Percentiles rank a stretch among this genome's conserved stretches.
Conservation (phyloP, 2,329 filamentous ascomycete species). For the Fusarium compactum region DNA sequence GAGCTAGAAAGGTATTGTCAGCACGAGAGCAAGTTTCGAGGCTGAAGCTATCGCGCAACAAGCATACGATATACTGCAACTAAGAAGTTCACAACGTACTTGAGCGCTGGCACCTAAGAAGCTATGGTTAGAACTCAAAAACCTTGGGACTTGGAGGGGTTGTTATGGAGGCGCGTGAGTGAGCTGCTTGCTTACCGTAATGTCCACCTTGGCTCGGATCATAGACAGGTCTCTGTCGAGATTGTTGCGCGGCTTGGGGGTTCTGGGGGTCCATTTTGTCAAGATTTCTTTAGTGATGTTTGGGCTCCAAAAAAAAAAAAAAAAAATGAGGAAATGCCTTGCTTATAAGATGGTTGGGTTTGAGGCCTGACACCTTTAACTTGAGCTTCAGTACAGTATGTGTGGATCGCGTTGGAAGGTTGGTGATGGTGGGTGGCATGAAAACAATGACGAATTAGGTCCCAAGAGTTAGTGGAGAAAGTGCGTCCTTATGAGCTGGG, state of each 20-base stretch:
- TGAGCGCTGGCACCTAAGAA: conserved; percentile 61
- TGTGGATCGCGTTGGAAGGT: conserved; percentile 7
- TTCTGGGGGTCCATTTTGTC: conserved; percentile 56
- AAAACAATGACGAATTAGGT: conserved; percentile 13
- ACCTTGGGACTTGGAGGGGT: not conserved
- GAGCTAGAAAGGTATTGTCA: conserved; percentile 66
- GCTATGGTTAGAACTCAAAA: conserved; percentile 11
- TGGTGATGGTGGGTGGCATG: conserved; percentile 7
- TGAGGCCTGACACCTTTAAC: conserved; percentile 9
- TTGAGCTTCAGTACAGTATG: conserved; percentile 7
- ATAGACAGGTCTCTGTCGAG: conserved; percentile 74
- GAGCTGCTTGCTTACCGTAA: conserved; percentile 72
- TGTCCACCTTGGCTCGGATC: conserved; percentile 80
- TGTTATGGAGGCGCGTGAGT: conserved; percentile 8
- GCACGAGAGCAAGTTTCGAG: not conserved
- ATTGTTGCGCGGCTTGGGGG: conserved; percentile 65
- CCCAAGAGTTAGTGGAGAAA: conserved; percentile 1
- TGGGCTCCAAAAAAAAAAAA: not conserved
- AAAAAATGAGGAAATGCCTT: not conserved
- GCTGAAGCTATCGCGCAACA: conserved; percentile 6
- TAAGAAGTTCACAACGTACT: conserved; percentile 48
- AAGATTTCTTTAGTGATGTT: conserved; percentile 10
- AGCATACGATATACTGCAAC: not conserved
- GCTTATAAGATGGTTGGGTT: conserved; percentile 4
- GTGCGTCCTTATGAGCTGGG: not conserved